Evolutionary conservation across 352 stramenopile species (phyloP).

Genomic region (Phytopythium oedochilum): DNA sequence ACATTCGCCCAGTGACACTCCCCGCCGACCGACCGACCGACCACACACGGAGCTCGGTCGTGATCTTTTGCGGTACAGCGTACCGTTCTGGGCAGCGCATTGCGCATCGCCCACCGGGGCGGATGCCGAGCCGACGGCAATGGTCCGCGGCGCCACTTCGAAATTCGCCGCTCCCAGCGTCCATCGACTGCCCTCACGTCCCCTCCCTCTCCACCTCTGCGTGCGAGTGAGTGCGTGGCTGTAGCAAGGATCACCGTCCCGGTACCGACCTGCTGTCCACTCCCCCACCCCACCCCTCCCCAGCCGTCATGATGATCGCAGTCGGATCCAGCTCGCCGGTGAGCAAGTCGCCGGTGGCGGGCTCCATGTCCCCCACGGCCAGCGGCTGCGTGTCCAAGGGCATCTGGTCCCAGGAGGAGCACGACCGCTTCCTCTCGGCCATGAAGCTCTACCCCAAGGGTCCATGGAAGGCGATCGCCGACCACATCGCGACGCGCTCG

Average conservation of each 20-base stretch:
- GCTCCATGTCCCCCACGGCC: constrained; percentile 21
- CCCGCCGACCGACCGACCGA: constrained; percentile 14
- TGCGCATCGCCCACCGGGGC: constrained; percentile 5
- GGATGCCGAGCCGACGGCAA: constrained; percentile 2
- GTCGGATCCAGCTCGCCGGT: constrained; percentile 18
- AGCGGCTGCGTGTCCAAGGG: constrained; percentile 20
- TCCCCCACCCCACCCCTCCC: background rate
- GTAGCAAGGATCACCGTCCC: background rate
- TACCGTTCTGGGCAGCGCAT: constrained; percentile 8
- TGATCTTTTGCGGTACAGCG: constrained; percentile 12
- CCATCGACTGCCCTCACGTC: background rate
- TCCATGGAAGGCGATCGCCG: constrained; percentile 68
- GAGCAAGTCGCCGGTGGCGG: constrained; percentile 11
- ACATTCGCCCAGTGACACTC: constrained; percentile 3
- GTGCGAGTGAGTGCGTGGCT: background rate
- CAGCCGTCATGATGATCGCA: constrained; percentile 17
- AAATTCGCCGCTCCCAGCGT: constrained; percentile 18
- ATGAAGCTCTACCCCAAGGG: constrained; percentile 68
- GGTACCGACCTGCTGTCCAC: background rate
- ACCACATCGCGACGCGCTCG: constrained; percentile 64
- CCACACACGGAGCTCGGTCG: constrained; percentile 15
- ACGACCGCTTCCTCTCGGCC: constrained; percentile 64
- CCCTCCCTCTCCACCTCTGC: background rate
- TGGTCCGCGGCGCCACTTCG: constrained; percentile 16
- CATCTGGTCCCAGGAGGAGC: constrained; percentile 64